Evolutionary conservation across 441 rosid genomes (phyloP).

Genomic region (Pelargonium cotyledonis): DNA sequence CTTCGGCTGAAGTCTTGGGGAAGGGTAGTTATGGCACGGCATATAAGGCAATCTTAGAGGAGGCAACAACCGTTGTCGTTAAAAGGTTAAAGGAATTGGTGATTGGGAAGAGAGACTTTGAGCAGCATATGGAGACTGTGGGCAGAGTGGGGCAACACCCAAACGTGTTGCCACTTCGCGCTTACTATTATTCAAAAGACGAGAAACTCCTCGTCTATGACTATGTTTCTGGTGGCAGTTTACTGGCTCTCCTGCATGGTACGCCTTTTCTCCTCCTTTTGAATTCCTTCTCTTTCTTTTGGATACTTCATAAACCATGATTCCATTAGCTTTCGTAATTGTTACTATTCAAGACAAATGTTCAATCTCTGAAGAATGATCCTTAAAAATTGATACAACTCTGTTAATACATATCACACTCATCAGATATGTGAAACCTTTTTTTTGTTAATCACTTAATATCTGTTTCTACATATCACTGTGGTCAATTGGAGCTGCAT

Average conservation of each 20-base stretch:
- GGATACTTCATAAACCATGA: not conserved
- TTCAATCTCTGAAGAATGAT: not conserved
- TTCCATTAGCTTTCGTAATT: not conserved
- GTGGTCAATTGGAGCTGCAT: too few relatives aligned
- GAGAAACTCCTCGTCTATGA: conserved; percentile 68
- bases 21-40: conserved; percentile 75
- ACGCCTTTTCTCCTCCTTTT: conserved; percentile 16
- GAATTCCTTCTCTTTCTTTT: not conserved
- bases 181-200: conserved; percentile 67
- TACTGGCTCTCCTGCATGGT: conserved; percentile 59
- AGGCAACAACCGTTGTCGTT: conserved; percentile 59
- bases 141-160: conserved; percentile 52
- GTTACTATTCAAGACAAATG: not conserved
- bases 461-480: too few relatives aligned
- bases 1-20: conserved; percentile 73
- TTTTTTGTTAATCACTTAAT: too few relatives aligned
- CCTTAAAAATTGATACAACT: not conserved
- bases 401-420: too few relatives aligned
- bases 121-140: conserved; percentile 67
- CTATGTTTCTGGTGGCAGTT: conserved; percentile 49
- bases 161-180: conserved; percentile 58
- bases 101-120: conserved; percentile 65
- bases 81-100: conserved; percentile 68
- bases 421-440: too few relatives aligned
- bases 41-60: conserved; percentile 68